Percentiles rank a stretch among this genome's conserved stretches.
phyloP scores from a whole-genome alignment of 2,329 filamentous ascomycete genomes.

The Neonectria neomacrospora region DNA sequence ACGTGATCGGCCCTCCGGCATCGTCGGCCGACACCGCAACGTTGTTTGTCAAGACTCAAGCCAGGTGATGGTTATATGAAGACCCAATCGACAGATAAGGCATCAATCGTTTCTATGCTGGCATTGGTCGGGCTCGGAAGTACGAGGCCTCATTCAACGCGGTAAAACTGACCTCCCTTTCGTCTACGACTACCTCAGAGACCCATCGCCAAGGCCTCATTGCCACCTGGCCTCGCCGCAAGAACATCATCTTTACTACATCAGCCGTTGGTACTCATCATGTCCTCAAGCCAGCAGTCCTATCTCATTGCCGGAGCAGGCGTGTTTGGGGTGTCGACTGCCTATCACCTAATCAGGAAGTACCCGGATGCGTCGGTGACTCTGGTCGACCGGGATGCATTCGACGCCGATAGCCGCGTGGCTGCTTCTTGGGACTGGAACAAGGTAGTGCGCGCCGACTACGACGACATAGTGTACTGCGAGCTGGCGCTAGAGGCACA shows the following conservation, averaged over 20 bases:
- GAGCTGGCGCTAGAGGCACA: constrained; percentile 73
- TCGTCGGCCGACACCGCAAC: not conserved
- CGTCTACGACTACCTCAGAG: not conserved
- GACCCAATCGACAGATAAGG: constrained; percentile 2
- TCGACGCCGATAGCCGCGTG: constrained; percentile 57
- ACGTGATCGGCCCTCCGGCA: not conserved
- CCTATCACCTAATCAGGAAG: constrained; percentile 67
- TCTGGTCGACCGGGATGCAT: constrained; percentile 67
- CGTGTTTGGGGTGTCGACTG: constrained; percentile 73
- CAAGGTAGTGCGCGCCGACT: constrained; percentile 77
- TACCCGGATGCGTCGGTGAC: constrained; percentile 63
- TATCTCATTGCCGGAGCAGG: constrained; percentile 73
- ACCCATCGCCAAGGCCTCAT: not conserved
- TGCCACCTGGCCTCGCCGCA: not conserved
- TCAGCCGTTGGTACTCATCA: constrained; percentile 17
- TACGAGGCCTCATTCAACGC: not conserved
- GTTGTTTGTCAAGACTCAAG: not conserved
- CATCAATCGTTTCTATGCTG: not conserved
- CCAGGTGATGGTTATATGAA: not conserved
- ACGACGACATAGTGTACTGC: constrained; percentile 72
- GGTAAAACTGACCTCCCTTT: not conserved
- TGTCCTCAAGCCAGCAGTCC: constrained; percentile 45
- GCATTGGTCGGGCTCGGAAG: not conserved
- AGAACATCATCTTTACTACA: not conserved
- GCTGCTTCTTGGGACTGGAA: constrained; percentile 80